These are phyloP conservation scores for Rubus parviflorus DNA, from an alignment of 306 rosid genomes.

Conservation along the genomic window DNA sequence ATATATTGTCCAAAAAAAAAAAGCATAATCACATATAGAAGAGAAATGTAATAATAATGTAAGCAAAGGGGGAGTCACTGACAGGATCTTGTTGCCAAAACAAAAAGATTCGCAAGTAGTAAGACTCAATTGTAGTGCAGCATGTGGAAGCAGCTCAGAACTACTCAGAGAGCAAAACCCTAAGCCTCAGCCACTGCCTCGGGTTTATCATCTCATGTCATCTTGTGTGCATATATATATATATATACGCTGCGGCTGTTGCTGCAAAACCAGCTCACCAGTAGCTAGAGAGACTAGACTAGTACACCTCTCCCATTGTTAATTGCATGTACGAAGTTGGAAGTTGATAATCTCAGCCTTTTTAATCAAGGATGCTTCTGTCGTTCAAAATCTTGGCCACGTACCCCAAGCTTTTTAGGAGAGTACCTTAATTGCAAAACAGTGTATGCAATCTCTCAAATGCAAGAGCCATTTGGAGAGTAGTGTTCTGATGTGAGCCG, in stretches of 20 bases:
- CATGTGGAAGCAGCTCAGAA: conserved; percentile 14
- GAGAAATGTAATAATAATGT: conserved; percentile 9
- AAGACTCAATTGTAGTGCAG: conserved; percentile 5
- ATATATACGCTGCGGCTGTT: background rate
- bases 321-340: too few species aligned
- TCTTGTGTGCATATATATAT: background rate
- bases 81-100: conserved; percentile 7
- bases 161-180: background rate
- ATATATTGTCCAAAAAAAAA: too few species aligned
- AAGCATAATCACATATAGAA: too few species aligned
- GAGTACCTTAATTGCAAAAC: background rate
- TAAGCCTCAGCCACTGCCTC: conserved; percentile 1
- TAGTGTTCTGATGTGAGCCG: background rate
- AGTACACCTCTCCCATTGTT: background rate
- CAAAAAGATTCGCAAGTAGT: conserved; percentile 5
- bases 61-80: background rate
- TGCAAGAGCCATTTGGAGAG: background rate
- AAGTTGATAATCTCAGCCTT: background rate
- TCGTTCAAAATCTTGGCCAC: background rate
- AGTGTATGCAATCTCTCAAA: background rate
- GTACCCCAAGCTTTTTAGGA: background rate
- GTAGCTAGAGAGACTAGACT: background rate
- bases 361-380: background rate
- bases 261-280: background rate
- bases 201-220: conserved; percentile 4